These are phyloP conservation scores for Massarina eburnea DNA, from an alignment of 2,329 filamentous ascomycete genomes.

Conservation along the genomic window DNA sequence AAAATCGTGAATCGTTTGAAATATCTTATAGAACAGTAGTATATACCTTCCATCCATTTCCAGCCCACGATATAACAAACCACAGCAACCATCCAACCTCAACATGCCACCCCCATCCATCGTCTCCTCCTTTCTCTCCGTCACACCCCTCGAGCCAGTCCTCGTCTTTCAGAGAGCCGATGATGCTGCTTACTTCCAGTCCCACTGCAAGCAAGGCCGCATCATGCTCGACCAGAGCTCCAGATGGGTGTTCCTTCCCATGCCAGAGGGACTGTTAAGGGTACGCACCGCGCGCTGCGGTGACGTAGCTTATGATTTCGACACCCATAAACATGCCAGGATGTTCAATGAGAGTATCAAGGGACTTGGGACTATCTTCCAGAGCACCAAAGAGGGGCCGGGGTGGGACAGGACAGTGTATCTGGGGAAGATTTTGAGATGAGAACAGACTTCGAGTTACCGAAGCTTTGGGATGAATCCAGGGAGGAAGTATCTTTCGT, in stretches of 20 bases:
- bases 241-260: constrained; percentile 23
- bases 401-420: constrained; percentile 19
- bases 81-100: not conserved
- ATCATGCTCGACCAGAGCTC: constrained; percentile 13
- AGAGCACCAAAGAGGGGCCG: constrained; percentile 11
- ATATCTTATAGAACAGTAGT: not conserved
- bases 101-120: constrained; percentile 11
- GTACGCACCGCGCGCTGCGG: constrained; percentile 19
- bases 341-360: constrained; percentile 20
- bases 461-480: too few species aligned
- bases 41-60: not conserved
- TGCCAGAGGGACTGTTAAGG: constrained; percentile 20
- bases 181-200: constrained; percentile 21
- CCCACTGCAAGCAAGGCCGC: constrained; percentile 21
- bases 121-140: constrained; percentile 20
- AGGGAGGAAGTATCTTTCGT: too few species aligned
- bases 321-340: constrained; percentile 12
- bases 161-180: constrained; percentile 17
- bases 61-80: not conserved
- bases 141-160: constrained; percentile 24
- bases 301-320: constrained; percentile 25
- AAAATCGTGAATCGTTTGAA: too few species aligned
- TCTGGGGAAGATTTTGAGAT: constrained; percentile 14
- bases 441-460: too few species aligned
- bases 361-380: constrained; percentile 13